phyloP scores from a whole-genome alignment of 2,329 filamentous ascomycete genomes.

The Penicillium sp. region DNA sequence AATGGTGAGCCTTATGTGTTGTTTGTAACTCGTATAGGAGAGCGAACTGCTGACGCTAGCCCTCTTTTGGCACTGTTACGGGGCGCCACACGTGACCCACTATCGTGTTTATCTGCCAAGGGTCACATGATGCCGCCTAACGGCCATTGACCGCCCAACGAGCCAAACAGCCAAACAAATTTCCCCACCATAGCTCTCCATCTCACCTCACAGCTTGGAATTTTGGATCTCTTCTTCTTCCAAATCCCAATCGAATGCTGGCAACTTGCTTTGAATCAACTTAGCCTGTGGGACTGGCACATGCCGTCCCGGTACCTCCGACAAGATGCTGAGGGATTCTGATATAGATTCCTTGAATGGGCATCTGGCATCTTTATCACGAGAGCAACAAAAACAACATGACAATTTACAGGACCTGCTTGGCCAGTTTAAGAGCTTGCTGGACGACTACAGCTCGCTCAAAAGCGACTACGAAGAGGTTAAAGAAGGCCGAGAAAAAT shows the following conservation, averaged over 20 bases:
- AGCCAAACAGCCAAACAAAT: constrained; percentile 2
- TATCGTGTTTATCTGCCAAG: neutral
- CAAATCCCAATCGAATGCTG: constrained; percentile 12
- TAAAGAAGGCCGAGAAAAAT: constrained; percentile 53
- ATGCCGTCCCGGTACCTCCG: constrained; percentile 16
- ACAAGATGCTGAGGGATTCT: constrained; percentile 24
- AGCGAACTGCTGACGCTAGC: neutral
- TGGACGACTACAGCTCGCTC: constrained; percentile 55
- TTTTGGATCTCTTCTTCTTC: neutral
- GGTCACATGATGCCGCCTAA: constrained; percentile 6
- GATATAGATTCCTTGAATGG: constrained; percentile 27
- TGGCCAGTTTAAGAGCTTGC: constrained; percentile 44
- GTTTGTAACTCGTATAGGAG: no score
- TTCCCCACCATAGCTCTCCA: constrained; percentile 10
- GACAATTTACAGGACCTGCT: constrained; percentile 35
- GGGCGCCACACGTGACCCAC: neutral
- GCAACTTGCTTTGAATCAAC: neutral
- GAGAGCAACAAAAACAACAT: constrained; percentile 30
- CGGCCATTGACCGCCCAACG: constrained; percentile 3
- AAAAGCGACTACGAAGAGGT: constrained; percentile 60
- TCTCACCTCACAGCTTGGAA: neutral
- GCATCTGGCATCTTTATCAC: constrained; percentile 18
- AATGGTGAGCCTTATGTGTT: no score
- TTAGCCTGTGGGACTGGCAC: constrained; percentile 18
- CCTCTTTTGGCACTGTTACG: neutral